These are phyloP conservation scores for Cenchrus americanus DNA, from an alignment of 176 grass and related monocot genomes.

Conservation along the genomic window DNA sequence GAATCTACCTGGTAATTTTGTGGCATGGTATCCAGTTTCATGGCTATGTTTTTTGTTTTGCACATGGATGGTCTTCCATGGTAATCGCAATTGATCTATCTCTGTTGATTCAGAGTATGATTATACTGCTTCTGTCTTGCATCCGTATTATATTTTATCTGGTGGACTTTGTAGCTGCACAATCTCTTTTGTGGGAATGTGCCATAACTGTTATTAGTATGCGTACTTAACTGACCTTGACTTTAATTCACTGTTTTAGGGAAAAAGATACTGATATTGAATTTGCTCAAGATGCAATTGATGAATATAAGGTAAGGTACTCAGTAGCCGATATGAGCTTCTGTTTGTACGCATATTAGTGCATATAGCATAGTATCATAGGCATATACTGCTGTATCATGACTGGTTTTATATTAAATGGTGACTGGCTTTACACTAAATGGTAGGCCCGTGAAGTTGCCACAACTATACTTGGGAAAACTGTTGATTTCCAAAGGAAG, in stretches of 20 bases:
- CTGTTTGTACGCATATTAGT: constrained; percentile 1
- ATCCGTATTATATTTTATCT: constrained; percentile 20
- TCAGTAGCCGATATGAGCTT: constrained; percentile 22
- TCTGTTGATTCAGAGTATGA: constrained; percentile 11
- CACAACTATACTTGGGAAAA: constrained; percentile 71
- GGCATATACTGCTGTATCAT: constrained; percentile 29
- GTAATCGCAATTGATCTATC: not conserved
- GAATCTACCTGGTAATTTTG: constrained; percentile 94
- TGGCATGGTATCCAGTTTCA: constrained; percentile 27
- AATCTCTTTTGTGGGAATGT: constrained; percentile 17
- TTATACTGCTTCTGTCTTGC: constrained; percentile 18
- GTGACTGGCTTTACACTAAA: constrained; percentile 38
- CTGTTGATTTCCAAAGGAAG: constrained; percentile 97
- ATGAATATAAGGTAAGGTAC: constrained; percentile 89
- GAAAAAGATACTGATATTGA: constrained; percentile 98
- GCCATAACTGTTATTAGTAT: not conserved
- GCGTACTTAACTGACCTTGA: constrained; percentile 1
- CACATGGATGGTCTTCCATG: constrained; percentile 12
- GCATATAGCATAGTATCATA: not conserved
- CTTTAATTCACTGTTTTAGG: constrained; percentile 56
- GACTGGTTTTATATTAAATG: constrained; percentile 38
- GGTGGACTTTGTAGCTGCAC: not conserved
- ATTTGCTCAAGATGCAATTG: constrained; percentile 99
- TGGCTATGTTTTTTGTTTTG: constrained; percentile 16
- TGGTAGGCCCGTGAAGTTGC: constrained; percentile 83